Conservation (phyloP, 2,329 filamentous ascomycete species). For the Epichloe scottii region DNA sequence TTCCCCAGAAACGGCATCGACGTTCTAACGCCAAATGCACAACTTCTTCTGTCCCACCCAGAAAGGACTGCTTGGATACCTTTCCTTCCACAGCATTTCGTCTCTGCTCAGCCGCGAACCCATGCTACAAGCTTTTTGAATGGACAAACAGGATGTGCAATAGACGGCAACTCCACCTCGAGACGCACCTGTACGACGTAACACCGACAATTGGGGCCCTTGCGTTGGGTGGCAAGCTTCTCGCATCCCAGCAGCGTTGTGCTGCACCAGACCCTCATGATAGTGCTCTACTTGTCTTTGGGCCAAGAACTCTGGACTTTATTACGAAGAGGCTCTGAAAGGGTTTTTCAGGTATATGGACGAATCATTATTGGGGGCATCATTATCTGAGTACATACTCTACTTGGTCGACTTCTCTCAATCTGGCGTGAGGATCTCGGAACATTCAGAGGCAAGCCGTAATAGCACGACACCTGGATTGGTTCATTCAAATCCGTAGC, state of each 20-base stretch:
- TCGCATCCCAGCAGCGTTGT: not conserved
- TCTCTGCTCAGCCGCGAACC: conserved; percentile 10
- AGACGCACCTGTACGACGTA: conserved; percentile 3
- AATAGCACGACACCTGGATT: no score
- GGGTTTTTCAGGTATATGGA: not conserved
- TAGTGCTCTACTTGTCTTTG: not conserved
- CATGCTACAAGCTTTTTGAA: conserved; percentile 1
- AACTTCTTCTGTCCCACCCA: not conserved
- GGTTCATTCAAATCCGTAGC: no score
- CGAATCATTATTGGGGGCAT: not conserved
- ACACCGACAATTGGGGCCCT: conserved; percentile 5
- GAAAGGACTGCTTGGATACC: not conserved
- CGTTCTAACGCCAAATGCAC: not conserved
- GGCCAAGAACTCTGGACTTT: not conserved
- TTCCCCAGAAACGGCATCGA: not conserved
- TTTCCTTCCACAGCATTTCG: conserved; percentile 10
- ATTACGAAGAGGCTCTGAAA: not conserved
- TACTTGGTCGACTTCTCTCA: no score
- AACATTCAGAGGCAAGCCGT: no score
- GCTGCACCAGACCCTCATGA: not conserved
- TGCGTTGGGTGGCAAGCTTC: not conserved
- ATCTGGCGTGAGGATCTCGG: no score
- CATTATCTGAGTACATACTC: not conserved
- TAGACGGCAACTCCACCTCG: not conserved
- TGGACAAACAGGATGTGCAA: conserved; percentile 4